phyloP scores from a whole-genome alignment of 2,329 filamentous ascomycete species.

The Orbilia ellipsospora region DNA sequence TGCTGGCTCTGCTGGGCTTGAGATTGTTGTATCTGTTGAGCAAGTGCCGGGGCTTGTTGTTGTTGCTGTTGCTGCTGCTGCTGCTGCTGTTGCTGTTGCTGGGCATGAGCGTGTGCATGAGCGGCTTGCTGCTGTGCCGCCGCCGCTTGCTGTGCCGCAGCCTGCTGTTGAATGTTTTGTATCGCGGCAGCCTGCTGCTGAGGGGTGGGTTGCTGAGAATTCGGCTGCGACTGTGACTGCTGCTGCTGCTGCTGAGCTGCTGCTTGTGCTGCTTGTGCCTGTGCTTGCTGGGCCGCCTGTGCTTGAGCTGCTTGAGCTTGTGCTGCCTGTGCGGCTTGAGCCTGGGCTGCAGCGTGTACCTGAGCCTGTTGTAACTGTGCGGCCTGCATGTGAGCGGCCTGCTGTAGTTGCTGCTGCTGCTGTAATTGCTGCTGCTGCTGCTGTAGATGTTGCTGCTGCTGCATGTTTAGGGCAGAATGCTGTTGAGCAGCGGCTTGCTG shows the following conservation, averaged over 20 bases:
- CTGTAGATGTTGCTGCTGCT: slow-evolving; percentile 7
- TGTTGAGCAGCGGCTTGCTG: slow-evolving; percentile 19
- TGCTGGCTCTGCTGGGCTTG: slow-evolving; percentile 60
- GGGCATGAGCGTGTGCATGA: slow-evolving; percentile 21
- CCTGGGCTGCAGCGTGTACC: slow-evolving; percentile 58
- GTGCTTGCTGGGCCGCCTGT: slow-evolving; percentile 43
- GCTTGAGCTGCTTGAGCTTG: slow-evolving; percentile 59
- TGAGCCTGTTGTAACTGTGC: slow-evolving; percentile 34
- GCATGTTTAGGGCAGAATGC: slow-evolving; percentile 17
- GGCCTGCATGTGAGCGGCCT: slow-evolving; percentile 17
- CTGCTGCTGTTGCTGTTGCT: slow-evolving; percentile 17
- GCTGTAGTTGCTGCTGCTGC: slow-evolving; percentile 34
- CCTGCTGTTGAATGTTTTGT: slow-evolving; percentile 32
- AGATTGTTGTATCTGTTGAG: slow-evolving; percentile 19
- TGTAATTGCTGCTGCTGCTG: slow-evolving; percentile 6
- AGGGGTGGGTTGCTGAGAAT: slow-evolving; percentile 58
- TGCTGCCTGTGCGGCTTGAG: slow-evolving; percentile 56
- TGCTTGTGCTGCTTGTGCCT: slow-evolving; percentile 56
- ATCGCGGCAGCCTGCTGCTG: slow-evolving; percentile 27
- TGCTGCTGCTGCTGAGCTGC: slow-evolving; percentile 55
- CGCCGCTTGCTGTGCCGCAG: slow-evolving; percentile 18
- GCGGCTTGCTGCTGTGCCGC: slow-evolving; percentile 5
- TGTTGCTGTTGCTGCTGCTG: slow-evolving; percentile 16
- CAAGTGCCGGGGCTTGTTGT: not conserved
- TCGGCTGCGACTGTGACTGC: slow-evolving; percentile 56